Evolutionary conservation across 768 basidiomycete species (phyloP), one percentile per base, ranked within the genome.

Genomic region (Phanerochaete sordida): DNA sequence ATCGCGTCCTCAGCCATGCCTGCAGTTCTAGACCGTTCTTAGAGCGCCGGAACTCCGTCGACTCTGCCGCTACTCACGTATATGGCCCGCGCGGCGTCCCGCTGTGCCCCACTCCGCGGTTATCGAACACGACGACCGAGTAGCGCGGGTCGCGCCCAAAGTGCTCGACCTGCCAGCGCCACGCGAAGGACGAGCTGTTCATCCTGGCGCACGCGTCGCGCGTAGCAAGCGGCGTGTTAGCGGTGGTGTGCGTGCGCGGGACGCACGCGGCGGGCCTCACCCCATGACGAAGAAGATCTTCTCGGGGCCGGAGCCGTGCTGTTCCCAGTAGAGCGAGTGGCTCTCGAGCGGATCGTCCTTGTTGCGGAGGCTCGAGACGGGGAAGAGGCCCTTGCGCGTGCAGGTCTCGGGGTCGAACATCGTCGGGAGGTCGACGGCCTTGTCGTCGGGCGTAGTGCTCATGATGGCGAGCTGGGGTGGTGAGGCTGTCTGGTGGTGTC

Each of bases 251-350:
- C 46, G 13, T 6, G 33, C 6, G 7, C 1, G 39, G 19, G 39
- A 43, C 39, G 39, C 19, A 51, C 28, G 45, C 28, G 27, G 35
- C 57, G n/a, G 12, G 30, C 3, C 66, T 58, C 49, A 76, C 82
- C 92, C 91, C 90, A 90, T 91, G 64, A 94, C 85, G 64, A 91
- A 83, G 1, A 93, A 67, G 19, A 93, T 70, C 66, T 90, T 91
- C 61, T 79, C 76, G 11, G 79, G 79, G 0, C 87, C 86, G 3
- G 63, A 73, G 2, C 91, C 92, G 70, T 94, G 92, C 43, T 86
- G 80, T 70, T 92, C 90, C 62, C 81, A 93, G 71, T 93, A 94
- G 1, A 93, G 75, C 0, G 88, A 89, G 67, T 91, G 89, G 52
- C 82, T 85, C 66, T 88, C 82, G 2, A 85, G 61, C 0, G 79